Percentiles rank a stretch among this genome's conserved stretches.
Conservation (phyloP, 1,139 yeast species). For the Kodamaea sp. region DNA sequence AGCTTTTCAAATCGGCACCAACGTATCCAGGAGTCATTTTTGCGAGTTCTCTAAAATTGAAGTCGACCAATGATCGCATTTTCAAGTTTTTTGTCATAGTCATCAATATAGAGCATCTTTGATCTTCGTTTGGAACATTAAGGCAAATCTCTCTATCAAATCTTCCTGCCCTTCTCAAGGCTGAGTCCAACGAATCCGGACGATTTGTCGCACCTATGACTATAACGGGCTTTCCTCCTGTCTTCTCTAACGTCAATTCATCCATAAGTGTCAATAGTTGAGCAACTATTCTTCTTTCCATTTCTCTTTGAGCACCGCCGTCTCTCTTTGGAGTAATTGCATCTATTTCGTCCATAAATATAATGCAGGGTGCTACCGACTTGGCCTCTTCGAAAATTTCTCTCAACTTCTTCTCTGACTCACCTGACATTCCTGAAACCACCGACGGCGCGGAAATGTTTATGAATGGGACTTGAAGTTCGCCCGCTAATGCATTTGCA, state of each 20-base stretch:
- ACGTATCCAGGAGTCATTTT: slow-evolving; percentile 97
- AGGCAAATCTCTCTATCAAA: slow-evolving; percentile 57
- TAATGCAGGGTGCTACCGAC: slow-evolving; percentile 82
- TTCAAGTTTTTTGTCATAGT: slow-evolving; percentile 72
- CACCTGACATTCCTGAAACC: slow-evolving; percentile 99
- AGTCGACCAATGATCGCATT: slow-evolving; percentile 55
- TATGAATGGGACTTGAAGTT: slow-evolving; percentile 88
- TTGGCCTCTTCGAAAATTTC: slow-evolving; percentile 95
- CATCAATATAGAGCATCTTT: slow-evolving; percentile 72
- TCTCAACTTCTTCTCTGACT: slow-evolving; percentile 88
- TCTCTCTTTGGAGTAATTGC: slow-evolving; percentile 98
- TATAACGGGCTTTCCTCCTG: slow-evolving; percentile 85
- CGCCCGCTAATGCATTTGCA: slow-evolving; percentile 96
- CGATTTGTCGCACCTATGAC: slow-evolving; percentile 53
- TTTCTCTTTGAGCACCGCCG: slow-evolving; percentile 92
- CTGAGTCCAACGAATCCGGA: slow-evolving; percentile 51
- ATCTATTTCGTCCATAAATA: slow-evolving; percentile 95
- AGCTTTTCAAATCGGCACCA: slow-evolving; percentile 94
- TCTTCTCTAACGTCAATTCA: slow-evolving; percentile 81
- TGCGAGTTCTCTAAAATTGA: slow-evolving; percentile 75
- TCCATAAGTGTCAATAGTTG: slow-evolving; percentile 94
- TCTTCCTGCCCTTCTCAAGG: slow-evolving; percentile 51
- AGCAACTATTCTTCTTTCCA: slow-evolving; percentile 97
- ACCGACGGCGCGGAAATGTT: slow-evolving; percentile 93
- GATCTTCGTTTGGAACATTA: slow-evolving; percentile 87